These are phyloP conservation scores for Isatis tinctoria DNA, from an alignment of 345 rosid genomes.

Conservation along the genomic window DNA sequence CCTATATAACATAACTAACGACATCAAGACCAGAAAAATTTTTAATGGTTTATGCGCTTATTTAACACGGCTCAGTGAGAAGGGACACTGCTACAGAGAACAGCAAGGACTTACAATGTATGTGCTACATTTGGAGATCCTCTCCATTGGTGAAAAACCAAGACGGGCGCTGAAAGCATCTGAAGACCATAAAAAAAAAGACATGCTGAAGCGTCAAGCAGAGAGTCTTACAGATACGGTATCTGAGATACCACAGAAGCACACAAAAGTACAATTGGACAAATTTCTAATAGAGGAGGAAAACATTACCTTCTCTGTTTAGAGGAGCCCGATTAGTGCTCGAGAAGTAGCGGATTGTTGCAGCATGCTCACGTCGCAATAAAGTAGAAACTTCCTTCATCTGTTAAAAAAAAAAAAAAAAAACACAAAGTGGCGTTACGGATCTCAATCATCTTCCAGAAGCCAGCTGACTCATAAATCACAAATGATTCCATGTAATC, in stretches of 20 bases:
- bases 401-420: constrained; percentile 34
- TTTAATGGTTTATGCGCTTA: neutral
- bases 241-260: no score
- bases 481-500: neutral
- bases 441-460: constrained; percentile 13
- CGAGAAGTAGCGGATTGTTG: constrained; percentile 55
- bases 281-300: neutral
- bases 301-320: constrained; percentile 50
- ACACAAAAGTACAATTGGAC: no score
- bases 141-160: constrained; percentile 38
- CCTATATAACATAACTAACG: constrained; percentile 32
- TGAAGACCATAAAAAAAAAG: constrained; percentile 34
- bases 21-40: neutral
- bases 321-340: no score
- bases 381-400: constrained; percentile 49
- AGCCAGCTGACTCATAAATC: neutral
- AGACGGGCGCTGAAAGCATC: constrained; percentile 41
- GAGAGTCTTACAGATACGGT: constrained; percentile 13
- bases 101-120: constrained; percentile 43
- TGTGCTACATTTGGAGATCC: constrained; percentile 31
- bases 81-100: neutral
- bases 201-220: constrained; percentile 12
- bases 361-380: constrained; percentile 44
- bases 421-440: neutral
- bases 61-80: neutral